phyloP scores from a whole-genome alignment of 1,284 basidiomycete species.

The Ustilago shanxiensis region DNA sequence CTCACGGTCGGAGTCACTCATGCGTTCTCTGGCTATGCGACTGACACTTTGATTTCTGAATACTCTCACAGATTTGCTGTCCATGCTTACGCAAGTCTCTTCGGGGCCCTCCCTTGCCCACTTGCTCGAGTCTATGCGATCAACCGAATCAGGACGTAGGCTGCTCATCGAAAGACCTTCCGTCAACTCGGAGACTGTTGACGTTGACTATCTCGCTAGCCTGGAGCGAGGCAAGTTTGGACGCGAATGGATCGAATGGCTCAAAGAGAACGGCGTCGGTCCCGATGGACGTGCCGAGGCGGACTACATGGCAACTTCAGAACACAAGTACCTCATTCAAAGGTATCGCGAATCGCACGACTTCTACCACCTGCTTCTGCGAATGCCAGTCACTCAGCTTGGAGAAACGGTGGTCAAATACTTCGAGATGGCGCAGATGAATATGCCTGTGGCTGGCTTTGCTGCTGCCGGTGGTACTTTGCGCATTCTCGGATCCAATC shows the following conservation, averaged over 20 bases:
- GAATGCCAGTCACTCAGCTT: constrained; percentile 87
- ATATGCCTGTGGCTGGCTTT: constrained; percentile 87
- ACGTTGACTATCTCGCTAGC: constrained; percentile 77
- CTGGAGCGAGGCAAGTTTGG: constrained; percentile 88
- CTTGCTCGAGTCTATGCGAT: constrained; percentile 83
- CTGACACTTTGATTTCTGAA: background rate
- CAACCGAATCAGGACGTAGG: constrained; percentile 74
- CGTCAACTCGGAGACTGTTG: constrained; percentile 82
- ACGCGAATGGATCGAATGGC: constrained; percentile 88
- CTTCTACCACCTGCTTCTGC: constrained; percentile 90
- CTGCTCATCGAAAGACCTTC: constrained; percentile 87
- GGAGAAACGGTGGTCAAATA: constrained; percentile 96
- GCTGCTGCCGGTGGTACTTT: constrained; percentile 80
- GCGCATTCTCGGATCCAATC: constrained; percentile 50
- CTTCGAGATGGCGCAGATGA: constrained; percentile 93
- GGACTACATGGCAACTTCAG: constrained; percentile 85
- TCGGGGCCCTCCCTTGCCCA: constrained; percentile 78
- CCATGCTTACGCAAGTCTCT: constrained; percentile 59
- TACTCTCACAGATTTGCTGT: constrained; percentile 36
- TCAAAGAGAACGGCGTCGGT: constrained; percentile 88
- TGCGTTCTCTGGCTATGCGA: background rate
- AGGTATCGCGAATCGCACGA: constrained; percentile 97
- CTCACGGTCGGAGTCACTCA: background rate
- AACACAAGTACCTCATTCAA: constrained; percentile 83
- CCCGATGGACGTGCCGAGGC: constrained; percentile 86